Conservation (phyloP, 495 filamentous ascomycete genomes). For the Aspergillus sclerotioniger region DNA sequence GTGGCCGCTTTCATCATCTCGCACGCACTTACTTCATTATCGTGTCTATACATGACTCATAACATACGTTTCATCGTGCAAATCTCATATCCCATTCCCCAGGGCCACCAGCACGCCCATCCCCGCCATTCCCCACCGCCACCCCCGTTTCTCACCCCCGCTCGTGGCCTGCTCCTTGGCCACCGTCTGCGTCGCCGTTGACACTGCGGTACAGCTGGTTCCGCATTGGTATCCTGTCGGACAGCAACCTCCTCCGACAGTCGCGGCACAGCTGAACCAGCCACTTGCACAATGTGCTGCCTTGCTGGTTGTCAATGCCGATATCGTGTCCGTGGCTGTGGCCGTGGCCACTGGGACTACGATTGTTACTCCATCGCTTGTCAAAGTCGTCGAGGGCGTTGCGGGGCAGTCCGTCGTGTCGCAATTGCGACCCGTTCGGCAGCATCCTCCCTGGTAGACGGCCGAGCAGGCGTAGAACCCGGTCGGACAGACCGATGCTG, state of each 20-base stretch:
- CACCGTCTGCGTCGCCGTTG: slow-evolving; percentile 46
- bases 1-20: too few relatives aligned
- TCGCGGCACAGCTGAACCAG: slow-evolving; percentile 73
- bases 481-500: slow-evolving; percentile 59
- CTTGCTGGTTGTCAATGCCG: slow-evolving; percentile 7
- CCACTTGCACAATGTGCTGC: slow-evolving; percentile 63
- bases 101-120: slow-evolving; percentile 2
- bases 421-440: slow-evolving; percentile 80
- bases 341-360: slow-evolving; percentile 56
- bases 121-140: slow-evolving; percentile 8
- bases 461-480: slow-evolving; percentile 74
- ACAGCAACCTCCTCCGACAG: slow-evolving; percentile 72
- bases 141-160: not conserved
- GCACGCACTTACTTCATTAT: too few relatives aligned
- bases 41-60: not conserved
- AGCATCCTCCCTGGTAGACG: slow-evolving; percentile 70
- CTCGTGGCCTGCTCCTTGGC: slow-evolving; percentile 54
- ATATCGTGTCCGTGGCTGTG: slow-evolving; percentile 26
- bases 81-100: slow-evolving; percentile 13
- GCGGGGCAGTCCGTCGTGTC: slow-evolving; percentile 68
- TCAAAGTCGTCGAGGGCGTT: slow-evolving; percentile 56
- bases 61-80: not conserved
- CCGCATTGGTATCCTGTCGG: slow-evolving; percentile 73
- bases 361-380: slow-evolving; percentile 62
- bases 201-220: slow-evolving; percentile 62